Base-by-base conservation (phyloP, 2,329 filamentous ascomycete genomes). In the Juglanconis sp. region DNA sequence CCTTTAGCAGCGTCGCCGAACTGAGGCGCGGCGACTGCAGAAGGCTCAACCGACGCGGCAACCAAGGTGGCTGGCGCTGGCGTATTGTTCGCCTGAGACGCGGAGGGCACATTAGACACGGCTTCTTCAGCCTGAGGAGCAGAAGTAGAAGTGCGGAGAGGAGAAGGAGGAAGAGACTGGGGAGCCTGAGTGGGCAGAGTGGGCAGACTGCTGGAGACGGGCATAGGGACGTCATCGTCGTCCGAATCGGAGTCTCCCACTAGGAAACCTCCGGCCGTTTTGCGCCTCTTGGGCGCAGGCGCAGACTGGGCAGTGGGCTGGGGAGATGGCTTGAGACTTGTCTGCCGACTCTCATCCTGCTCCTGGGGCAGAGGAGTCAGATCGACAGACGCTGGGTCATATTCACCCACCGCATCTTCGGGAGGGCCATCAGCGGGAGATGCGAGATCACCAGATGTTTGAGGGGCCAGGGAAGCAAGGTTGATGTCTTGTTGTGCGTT, bases 1-100 rank as follows among this genome's bases (percentile, higher is more conserved):
- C 51, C 34, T 30, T 56, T 35, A 61, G 93, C 85, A 60, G 89
- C 87, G 68, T 94, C 82, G 65, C 84, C 85, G 75, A 96, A 90
- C 76, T 88, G 84, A 13, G 38, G 42, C 60, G 67, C 59, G 64
- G 68, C 62, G 62, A 65, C 59, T 65, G 63, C 63, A 59, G 68
- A 62, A 77, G 76, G 65, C 79, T 73, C 67, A 80, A 73, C 58
- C 71, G 68, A 65, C 72, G 71, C 59, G 72, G 73, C 65, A 61
- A 53, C 46, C 40, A 63, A 34, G 40, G 38, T 56, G 51, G 60
- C 59, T 32, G 57, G 56, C 50, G 60, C 62, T 32, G 57, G 56
- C 50, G 60, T 61, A 48, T 42, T 61, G 50, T 65, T 68, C 61
- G 62, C 64, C 64, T 67, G 64, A 54, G 65, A 59, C 57, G 68